Conservation (phyloP, 1,284 basidiomycete species). For the Puccinia novopanici region DNA sequence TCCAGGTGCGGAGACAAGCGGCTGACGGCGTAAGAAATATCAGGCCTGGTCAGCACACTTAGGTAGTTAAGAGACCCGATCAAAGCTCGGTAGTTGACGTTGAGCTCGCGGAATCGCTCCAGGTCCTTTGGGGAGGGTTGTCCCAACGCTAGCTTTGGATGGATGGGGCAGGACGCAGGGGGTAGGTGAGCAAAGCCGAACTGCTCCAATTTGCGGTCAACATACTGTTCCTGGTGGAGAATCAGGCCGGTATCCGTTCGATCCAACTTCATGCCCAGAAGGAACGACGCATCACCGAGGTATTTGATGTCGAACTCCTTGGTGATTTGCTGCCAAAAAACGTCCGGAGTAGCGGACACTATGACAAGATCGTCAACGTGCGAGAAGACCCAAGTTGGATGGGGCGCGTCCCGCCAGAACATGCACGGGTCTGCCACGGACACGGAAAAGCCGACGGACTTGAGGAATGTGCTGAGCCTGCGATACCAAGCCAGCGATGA, state of each 20-base stretch:
- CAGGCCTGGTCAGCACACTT: slow-evolving; percentile 4
- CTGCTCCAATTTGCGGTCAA: not conserved
- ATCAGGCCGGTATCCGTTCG: not conserved
- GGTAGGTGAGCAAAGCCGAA: not conserved
- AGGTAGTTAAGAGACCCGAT: no score
- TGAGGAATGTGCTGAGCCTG: not conserved
- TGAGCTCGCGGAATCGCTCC: not conserved
- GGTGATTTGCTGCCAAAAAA: not conserved
- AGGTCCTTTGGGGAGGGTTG: not conserved
- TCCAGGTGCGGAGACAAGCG: slow-evolving; percentile 8
- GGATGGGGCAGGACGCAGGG: not conserved
- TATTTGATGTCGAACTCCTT: slow-evolving; percentile 6
- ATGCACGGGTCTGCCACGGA: slow-evolving; percentile 3
- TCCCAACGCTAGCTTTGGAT: not conserved
- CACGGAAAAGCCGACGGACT: not conserved
- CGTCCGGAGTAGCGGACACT: not conserved
- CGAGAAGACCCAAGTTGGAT: not conserved
- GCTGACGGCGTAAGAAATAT: slow-evolving; percentile 11
- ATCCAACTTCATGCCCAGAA: slow-evolving; percentile 5
- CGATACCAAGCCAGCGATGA: not conserved
- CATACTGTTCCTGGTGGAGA: not conserved
- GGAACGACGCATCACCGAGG: not conserved
- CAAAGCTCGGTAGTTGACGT: not conserved
- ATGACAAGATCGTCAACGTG: slow-evolving; percentile 12
- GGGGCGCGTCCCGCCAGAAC: not conserved